phyloP scores from a whole-genome alignment of 1,284 basidiomycete species.

The Trichosporon asahii region DNA sequence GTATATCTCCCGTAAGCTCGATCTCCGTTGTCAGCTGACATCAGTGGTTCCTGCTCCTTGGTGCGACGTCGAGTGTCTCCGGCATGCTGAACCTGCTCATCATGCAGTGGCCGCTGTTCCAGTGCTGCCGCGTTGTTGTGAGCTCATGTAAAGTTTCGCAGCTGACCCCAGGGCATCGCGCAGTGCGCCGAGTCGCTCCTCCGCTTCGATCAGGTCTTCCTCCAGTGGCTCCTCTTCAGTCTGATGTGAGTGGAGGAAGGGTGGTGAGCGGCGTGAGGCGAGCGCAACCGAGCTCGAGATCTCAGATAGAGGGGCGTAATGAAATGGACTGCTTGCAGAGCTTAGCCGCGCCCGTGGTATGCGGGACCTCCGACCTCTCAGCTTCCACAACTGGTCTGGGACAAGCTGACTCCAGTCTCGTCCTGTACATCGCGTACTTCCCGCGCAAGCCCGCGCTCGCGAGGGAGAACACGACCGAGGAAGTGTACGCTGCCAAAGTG shows the following conservation, averaged over 20 bases:
- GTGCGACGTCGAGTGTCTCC: conserved; percentile 76
- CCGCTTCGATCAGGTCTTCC: conserved; percentile 75
- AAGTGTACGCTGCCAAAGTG: not conserved
- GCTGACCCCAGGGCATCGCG: conserved; percentile 53
- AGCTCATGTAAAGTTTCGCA: not conserved
- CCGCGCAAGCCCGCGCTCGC: conserved; percentile 57
- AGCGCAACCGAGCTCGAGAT: not conserved
- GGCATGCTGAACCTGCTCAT: conserved; percentile 84
- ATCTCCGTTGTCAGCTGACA: conserved; percentile 13
- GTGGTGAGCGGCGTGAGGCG: not conserved
- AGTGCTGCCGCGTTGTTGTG: conserved; percentile 63
- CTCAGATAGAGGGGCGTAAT: not conserved
- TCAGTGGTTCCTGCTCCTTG: conserved; percentile 82
- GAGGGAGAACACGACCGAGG: conserved; percentile 55
- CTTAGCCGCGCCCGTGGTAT: no score
- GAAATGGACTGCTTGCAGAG: no score
- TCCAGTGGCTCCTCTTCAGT: conserved; percentile 84
- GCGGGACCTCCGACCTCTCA: no score
- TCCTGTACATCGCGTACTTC: conserved; percentile 90
- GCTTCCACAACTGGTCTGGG: no score
- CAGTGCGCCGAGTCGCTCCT: conserved; percentile 77
- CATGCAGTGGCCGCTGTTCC: conserved; percentile 80
- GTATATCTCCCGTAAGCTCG: conserved; percentile 65
- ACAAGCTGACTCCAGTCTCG: conserved; percentile 59
- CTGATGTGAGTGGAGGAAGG: conserved; percentile 62